Percentiles rank a stretch among this genome's conserved stretches.
phyloP scores from a whole-genome alignment of 2,329 filamentous ascomycete species.

The Colletotrichum euphorbiae region DNA sequence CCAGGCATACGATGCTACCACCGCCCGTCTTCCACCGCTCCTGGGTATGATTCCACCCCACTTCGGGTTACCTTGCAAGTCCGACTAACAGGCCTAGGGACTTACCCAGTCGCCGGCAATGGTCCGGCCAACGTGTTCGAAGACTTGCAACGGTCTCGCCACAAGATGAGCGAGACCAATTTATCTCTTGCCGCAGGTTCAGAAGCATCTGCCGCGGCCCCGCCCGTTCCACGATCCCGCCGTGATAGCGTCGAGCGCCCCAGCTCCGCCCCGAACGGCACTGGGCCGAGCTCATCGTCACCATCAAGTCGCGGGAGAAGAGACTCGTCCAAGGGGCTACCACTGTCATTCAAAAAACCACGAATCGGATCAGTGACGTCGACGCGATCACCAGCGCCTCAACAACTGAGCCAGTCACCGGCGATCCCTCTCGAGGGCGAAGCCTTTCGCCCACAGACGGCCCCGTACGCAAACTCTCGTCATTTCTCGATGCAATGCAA shows the following conservation, averaged over 20 bases:
- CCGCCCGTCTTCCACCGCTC: constrained; percentile 52
- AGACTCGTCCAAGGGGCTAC: constrained; percentile 38
- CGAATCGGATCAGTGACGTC: constrained; percentile 27
- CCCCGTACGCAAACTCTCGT: constrained; percentile 44
- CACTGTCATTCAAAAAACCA: constrained; percentile 39
- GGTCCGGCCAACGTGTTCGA: constrained; percentile 51
- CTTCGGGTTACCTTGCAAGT: neutral
- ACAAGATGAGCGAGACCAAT: constrained; percentile 45
- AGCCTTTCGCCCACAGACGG: constrained; percentile 39
- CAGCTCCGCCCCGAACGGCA: constrained; percentile 49
- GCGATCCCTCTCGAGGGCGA: constrained; percentile 19
- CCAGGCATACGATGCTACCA: constrained; percentile 52
- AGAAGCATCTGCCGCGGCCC: constrained; percentile 47
- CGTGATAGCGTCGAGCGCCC: constrained; percentile 49
- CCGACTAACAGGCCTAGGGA: constrained; percentile 46
- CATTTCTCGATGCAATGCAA: constrained; percentile 50
- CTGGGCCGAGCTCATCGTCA: constrained; percentile 20
- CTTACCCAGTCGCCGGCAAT: constrained; percentile 55
- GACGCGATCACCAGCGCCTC: constrained; percentile 21
- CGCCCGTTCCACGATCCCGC: constrained; percentile 47
- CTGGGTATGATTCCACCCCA: constrained; percentile 44
- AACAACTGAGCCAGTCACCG: constrained; percentile 1
- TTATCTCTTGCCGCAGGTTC: constrained; percentile 40
- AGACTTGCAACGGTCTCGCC: constrained; percentile 50
- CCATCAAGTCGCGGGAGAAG: constrained; percentile 34